Evolutionary conservation across 2,329 filamentous ascomycete genomes (phyloP), one percentile per base, ranked within the genome.

Genomic region (Ceratocystis cubensis): DNA sequence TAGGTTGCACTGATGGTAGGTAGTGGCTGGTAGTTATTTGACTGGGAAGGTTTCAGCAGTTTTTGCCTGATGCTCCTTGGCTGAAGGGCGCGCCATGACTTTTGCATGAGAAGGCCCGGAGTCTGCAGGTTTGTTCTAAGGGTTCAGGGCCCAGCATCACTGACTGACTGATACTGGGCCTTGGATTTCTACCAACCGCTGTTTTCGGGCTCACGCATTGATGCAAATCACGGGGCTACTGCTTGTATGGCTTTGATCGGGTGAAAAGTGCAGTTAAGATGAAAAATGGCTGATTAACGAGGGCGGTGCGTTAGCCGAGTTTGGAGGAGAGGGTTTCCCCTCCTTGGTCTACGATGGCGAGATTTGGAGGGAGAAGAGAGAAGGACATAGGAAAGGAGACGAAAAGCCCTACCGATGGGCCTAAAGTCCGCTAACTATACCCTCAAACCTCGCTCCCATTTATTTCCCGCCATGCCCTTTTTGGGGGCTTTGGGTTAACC

Each of bases 271-370:
- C 17, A n/a, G 22, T 30, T 15, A 33, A 33, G 53, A 57, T 57
- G 53, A 33, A 57, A 25, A 57, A 30, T 37, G 3, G 50, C 5
- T 33, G 50, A 30, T 57, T 57, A 57, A 17, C 53, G 53, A 57
- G 53, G 53, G 53, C 15, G 53, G 53, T 57, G 53, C 25, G 53
- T 57, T 57, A 57, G 53, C 53, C 53, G 25, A 57, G 30, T 25
- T 30, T 57, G 53, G 22, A 57, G 10, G 25, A 57, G 25, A n/a
- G 53, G 53, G 53, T 57, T 15, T 57, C 4, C 25, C 3, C 53
- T 57, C 20, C 13, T 30, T 57, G 53, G 22, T 6, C 28, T 57
- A n/a, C 28, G 53, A 33, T 57, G 53, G 13, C 25, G 53, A 57
- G 25, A 57, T 57, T 57, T 57, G 25, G 53, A 57, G 53, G 53